Evolutionary conservation across 768 basidiomycete species (phyloP), one percentile per base, ranked within the genome.

Genomic region (Lentinula boryana): DNA sequence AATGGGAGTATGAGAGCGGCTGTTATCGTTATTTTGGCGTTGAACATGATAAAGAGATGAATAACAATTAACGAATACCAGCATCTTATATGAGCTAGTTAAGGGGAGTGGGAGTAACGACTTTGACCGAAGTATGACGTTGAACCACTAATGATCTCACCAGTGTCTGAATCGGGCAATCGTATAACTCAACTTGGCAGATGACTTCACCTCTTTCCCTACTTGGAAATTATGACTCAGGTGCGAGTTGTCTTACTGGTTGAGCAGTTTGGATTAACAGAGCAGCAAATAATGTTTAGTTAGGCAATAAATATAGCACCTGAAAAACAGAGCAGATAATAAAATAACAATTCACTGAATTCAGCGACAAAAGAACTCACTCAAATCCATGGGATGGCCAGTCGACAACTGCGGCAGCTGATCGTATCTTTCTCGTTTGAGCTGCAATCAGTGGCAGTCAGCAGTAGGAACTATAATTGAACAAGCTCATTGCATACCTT

Each of bases 331-430:
- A 31, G 5, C 49, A 23, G 49, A 18, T 15, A 23, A 7, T 7
- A 6, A 41, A 16, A 12, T 27, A 36, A 35, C 1, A 16, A 0
- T 12, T 15, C 13, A 15, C 41, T 16, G n/a, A 16, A 43, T 5
- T 15, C 12, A 27, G 49, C 21, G 4, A 41, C 9, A 16, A 15
- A 59, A 36, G 43, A 1, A 48, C 57, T 27, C 13, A 60, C 58
- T 52, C 36, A 60, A 50, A 52, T 60, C 58, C 49, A 60, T 43
- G 15, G 58, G 58, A 40, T 60, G 18, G 21, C 52, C 36, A 43
- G 32, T 16, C n/a, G 40, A 46, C 33, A 48, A 56, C 48, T 44
- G 61, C 36, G 55, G 60, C 3, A 55, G 53, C 31, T 54, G 52
- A 21, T 18, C 41, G 27, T 61, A 54, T n/a, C 32, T 61, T 23